Conservation (phyloP, 768 basidiomycete species). For the Lactifluus piperatus region DNA sequence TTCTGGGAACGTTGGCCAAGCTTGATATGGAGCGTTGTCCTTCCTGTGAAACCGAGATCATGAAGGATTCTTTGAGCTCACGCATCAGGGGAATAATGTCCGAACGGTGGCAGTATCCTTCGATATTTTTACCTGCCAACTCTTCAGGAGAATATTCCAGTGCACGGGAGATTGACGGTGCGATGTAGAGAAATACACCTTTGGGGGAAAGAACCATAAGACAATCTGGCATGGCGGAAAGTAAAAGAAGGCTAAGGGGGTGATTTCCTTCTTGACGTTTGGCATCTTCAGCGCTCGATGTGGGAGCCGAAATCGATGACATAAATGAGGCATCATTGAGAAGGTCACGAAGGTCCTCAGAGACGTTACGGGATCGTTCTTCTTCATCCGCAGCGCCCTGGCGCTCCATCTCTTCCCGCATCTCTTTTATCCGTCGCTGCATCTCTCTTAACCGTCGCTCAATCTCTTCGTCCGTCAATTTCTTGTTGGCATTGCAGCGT, state of each 20-base stretch:
- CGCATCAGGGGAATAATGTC: constrained; percentile 88
- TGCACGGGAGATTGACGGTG: constrained; percentile 66
- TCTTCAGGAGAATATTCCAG: constrained; percentile 85
- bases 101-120: constrained; percentile 80
- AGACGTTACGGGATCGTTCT: constrained; percentile 27
- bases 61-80: constrained; percentile 72
- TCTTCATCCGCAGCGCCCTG: constrained; percentile 23
- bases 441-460: constrained; percentile 69
- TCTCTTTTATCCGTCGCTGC: constrained; percentile 56
- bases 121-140: constrained; percentile 67
- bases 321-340: constrained; percentile 41
- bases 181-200: constrained; percentile 87
- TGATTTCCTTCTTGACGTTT: constrained; percentile 34
- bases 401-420: constrained; percentile 39
- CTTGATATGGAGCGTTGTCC: constrained; percentile 17
- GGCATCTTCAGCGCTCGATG: constrained; percentile 19
- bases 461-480: constrained; percentile 61
- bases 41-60: constrained; percentile 18
- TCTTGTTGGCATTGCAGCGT: constrained; percentile 11
- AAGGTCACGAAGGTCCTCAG: constrained; percentile 44
- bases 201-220: constrained; percentile 88
- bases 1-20: constrained; percentile 32
- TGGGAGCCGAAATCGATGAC: constrained; percentile 24
- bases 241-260: constrained; percentile 48
- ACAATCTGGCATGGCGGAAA: constrained; percentile 66